These are phyloP conservation scores for Tricladium varicosporioides DNA, from an alignment of 2,329 filamentous ascomycete genomes.

Conservation along the genomic window DNA sequence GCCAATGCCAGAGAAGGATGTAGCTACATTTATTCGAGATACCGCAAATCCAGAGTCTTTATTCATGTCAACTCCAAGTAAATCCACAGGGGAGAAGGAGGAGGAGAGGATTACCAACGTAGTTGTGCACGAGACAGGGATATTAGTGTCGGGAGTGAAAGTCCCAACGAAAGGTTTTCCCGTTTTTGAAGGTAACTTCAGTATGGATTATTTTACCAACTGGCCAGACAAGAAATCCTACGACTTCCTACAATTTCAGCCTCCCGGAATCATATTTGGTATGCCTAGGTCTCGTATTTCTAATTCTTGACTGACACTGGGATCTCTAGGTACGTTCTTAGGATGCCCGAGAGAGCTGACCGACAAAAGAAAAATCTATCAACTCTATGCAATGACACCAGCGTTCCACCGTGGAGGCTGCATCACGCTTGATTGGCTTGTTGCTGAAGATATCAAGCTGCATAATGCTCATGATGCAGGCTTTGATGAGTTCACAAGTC, in stretches of 20 bases:
- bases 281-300: not conserved
- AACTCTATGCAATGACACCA: conserved; percentile 3
- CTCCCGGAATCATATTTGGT: conserved; percentile 4
- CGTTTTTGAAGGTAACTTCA: conserved; percentile 3
- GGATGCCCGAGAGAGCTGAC: not conserved
- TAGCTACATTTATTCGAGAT: conserved; percentile 4
- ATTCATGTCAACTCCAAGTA: not conserved
- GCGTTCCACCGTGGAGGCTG: conserved; percentile 1
- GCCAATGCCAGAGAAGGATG: not conserved
- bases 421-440: conserved; percentile 7
- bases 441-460: not conserved
- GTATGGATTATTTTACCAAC: conserved; percentile 3
- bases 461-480: not conserved
- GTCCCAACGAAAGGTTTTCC: not conserved
- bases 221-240: conserved; percentile 7
- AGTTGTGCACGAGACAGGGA: not conserved
- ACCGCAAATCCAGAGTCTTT: conserved; percentile 1
- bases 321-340: not conserved
- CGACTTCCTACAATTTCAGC: not conserved
- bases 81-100: not conserved
- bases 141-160: not conserved
- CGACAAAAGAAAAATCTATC: conserved; percentile 4
- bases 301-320: not conserved
- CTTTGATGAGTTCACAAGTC: not conserved
- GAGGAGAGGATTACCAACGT: not conserved